Base-by-base conservation (phyloP, 1,139 yeast genomes). In the Yamadazyma diospyri region DNA sequence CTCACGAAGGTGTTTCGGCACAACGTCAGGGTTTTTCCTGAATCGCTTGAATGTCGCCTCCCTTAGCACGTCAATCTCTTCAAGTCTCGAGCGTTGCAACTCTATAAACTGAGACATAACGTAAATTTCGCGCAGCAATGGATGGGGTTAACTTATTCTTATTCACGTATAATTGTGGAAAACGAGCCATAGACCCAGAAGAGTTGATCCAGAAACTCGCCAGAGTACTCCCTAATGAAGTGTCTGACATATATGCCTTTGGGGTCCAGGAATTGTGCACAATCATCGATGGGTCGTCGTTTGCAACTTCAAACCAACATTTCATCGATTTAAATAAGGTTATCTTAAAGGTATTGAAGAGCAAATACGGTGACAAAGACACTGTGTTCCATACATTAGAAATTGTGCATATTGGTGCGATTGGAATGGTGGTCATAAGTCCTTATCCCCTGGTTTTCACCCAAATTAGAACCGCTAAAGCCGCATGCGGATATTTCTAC, bases 231-330 rank as follows among this genome's bases (percentile, higher is more conserved):
- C 75, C 74, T 2, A 41, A 47, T 1, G 45, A 48, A 2, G 45
- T 61, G 3, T 76, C 83, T 1, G 42, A 51, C 7, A 42, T 84
- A 8, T 70, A 76, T 36, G 86, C 73, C 0, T 71, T 85, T 50
- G 94, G 86, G 1, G 70, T 87, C 33, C 88, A 88, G 53, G 97
- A 88, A 52, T 53, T 84, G 19, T 73, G 86, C 27, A 61, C 83
- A 1, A 65, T 83, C 2, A 52, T 81, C 48, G 82, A 82, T 32
- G 83, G 86, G 1, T 66, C 82, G 6, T 72, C 77, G 35, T 57
- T 59, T 2, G 53, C 54, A 2, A 30, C 43, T 1, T 66, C 76
- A 1, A 60, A 65, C 13, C 47, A 50, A 3, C 61, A 69, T 34
- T 48, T 81, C 29, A 53, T 65, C 5, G 51, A 60, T 1, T 46